These are phyloP conservation scores for Populus hybrid DNA, from an alignment of 441 rosid genomes.

Conservation along the genomic window DNA sequence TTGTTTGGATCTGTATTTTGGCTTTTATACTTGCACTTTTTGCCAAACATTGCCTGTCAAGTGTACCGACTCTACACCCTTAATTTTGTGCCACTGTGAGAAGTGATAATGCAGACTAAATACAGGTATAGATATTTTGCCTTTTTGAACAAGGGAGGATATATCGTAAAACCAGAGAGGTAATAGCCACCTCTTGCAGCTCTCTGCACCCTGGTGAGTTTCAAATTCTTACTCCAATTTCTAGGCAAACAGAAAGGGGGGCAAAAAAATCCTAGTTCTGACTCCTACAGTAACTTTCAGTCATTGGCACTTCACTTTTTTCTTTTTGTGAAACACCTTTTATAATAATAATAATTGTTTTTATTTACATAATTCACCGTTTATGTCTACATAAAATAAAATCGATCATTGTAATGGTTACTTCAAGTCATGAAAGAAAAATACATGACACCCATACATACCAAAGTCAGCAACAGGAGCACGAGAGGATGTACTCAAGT, in stretches of 20 bases:
- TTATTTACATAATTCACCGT: background rate
- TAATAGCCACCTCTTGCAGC: background rate
- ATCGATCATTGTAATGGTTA: background rate
- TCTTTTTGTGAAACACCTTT: background rate
- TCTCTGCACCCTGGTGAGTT: background rate
- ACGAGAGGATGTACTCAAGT: too few species aligned
- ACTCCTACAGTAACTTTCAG: background rate
- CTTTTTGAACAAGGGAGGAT: background rate
- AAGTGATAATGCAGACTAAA: background rate
- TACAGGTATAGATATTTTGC: background rate
- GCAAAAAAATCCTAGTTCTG: background rate
- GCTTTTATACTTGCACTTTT: background rate
- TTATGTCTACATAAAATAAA: background rate
- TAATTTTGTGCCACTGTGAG: background rate
- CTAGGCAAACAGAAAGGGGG: background rate
- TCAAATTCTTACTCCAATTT: background rate
- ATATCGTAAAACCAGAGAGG: background rate
- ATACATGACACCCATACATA: too few species aligned
- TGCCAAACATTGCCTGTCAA: background rate
- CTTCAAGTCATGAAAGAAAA: background rate
- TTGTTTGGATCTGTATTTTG: conserved; percentile 33
- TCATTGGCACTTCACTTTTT: background rate
- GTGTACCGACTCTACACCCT: background rate
- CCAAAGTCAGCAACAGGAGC: too few species aligned
- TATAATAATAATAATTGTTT: too few species aligned